Base-by-base conservation (phyloP, 1,139 yeast species). In the Lodderomyces elongisporus region DNA sequence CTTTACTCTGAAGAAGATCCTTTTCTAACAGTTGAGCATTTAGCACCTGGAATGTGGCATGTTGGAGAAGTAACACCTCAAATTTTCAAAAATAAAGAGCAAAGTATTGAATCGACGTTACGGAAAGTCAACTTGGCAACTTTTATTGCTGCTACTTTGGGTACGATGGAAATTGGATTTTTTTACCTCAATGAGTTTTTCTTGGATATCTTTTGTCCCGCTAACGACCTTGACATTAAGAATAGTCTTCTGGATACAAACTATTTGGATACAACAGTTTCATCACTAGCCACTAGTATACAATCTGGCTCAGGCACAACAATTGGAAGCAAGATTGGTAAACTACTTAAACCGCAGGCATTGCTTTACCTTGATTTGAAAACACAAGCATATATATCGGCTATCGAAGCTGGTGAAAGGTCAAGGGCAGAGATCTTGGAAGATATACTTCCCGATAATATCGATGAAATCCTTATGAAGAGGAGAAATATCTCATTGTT, bases 341-440 rank as follows among this genome's bases (percentile, higher is more conserved):
- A 85, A 45, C 63, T 91, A 30, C 62, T 85, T 40, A 88, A 88
- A 53, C 77, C 84, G 5, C 95, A 85, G 46, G 88, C 95, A 0
- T 78, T 76, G 2, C 59, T 91, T 35, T 87, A 72, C 47, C 66
- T 91, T 34, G 96, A 91, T 47, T 67, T 91, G 51, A 91, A 91
- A 53, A 91, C 98, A 0, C 98, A 91, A 57, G 96, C 96, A 0
- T 91, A 79, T 50, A 88, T 91, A 17, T 81, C 96, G 0, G 95
- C 95, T 0, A 60, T 89, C 42, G 85, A 82, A 46, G 79, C 85
- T 4, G 79, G 78, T 7, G 88, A 80, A 39, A 59, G 80, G 41
- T 69, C 85, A 2, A 70, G 78, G 45, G 71, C 70, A 39, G 91
- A 83, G 34, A 74, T 87, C 7, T 60, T 89, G 42, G 80, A 85